Base-by-base conservation (phyloP, 345 rosid genomes). In the Turritis glabra region DNA sequence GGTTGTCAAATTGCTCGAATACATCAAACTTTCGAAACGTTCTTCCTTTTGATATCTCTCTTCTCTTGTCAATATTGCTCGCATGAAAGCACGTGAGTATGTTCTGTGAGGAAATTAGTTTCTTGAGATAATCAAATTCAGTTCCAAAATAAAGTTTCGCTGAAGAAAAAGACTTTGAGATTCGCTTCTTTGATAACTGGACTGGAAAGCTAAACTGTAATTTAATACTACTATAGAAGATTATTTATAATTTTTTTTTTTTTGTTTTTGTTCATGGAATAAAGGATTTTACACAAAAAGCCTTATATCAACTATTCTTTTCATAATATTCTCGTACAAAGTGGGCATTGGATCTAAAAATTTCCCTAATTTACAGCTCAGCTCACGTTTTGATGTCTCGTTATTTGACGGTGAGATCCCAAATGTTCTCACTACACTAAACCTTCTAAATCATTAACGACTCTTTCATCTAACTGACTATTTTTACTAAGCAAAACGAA, bases 1-100 rank as follows among this genome's bases (percentile, higher is more conserved):
- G 78, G 86, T 91, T 67, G 95, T 94, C 60, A 88, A 89, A 84
- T 82, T 88, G 88, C 91, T 91, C 44, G 92, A 88, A 87, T 82
- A 76, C 67, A 82, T 81, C 18, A 75, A 46, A 55, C 40, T 79
- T 32, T 74, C 82, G 8, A 75, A 81, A 58, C 44, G 60, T 68
- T 67, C 63, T 32, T 68, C 63, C 2, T 60, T 52, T 35, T 75
- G 63, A 76, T 61, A 29, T 1, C 3, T 30, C 10, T 60, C 25
- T 35, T 35, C 25, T 30, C 30, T 11, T 14, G 15, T 67, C 40
- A 19, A 13, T 7, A 35, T 35, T 17, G 21, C 22, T 44, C 50
- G 47, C 19, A n/a, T 43, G 19, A 43, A n/a, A 43, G 47, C 41
- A 13, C 21, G 68, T 50, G 32, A 72, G 23, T 27, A 10, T 62